Base-by-base conservation (phyloP, 495 filamentous ascomycete genomes). In the Penicillium bialowiezense region DNA sequence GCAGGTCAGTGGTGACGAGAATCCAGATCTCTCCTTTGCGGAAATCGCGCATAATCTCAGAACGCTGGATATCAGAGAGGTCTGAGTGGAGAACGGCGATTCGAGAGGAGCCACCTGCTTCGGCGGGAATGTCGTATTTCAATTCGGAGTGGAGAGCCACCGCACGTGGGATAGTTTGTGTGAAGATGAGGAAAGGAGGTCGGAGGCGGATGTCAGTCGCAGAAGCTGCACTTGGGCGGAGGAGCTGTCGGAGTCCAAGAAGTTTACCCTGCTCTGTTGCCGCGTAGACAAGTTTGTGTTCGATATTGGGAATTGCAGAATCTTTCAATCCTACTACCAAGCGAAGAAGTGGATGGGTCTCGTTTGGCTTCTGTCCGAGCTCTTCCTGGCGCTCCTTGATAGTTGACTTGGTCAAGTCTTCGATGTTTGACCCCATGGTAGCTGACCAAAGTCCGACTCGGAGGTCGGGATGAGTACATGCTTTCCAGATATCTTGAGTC, bases 241-340 rank as follows among this genome's bases (percentile, higher is more conserved):
- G 79, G 33, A 97, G 83, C 60, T 97, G 90, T 32, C 93, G 86
- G 2, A 99, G 79, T 12, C 88, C 92, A 44, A 97, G 81, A 19
- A 97, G 81, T 63, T 99, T 99, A 51, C 93, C 93, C 52, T 86
- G 83, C 59, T 99, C 93, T 3, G 87, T 95, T 29, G 90, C 93
- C 21, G 89, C 83, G 75, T 97, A 99, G 49, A 87, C 80, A 15
- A 99, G 84, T 51, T 83, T 83, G 73, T 99, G 93, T 4, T 83
- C 75, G 42, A 99, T 86, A 65, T 90, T 96, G 5, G 93, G 91
- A 44, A 97, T 83, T 2, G 93, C 90, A 26, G 90, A 90, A 69
- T 97, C 93, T 70, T 97, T 97, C 45, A 97, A 74, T 7, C 95
- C 93, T 35, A 97, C 88, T 12, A 97, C 88, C 13, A 97, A 79